Percentiles rank a stretch among this genome's conserved stretches.
Evolutionary conservation across 352 stramenopile genomes (phyloP).

Genomic region (Globisporangium paroecandrum): DNA sequence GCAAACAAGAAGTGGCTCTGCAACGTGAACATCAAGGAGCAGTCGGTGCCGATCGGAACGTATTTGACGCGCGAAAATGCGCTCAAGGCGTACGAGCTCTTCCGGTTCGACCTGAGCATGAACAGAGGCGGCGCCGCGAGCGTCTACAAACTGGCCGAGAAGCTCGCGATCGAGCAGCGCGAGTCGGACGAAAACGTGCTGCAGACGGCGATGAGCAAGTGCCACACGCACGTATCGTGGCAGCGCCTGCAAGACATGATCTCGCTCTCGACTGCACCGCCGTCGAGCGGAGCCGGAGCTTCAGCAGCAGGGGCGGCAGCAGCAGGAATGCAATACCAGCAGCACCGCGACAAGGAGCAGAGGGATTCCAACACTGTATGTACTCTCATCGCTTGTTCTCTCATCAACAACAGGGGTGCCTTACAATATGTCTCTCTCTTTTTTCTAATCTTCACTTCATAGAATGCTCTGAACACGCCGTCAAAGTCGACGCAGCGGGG

Average conservation of each 20-base stretch:
- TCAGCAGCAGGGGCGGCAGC: not conserved
- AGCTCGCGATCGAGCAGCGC: slow-evolving; percentile 23
- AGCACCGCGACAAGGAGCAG: not conserved
- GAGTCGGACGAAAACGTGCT: slow-evolving; percentile 32
- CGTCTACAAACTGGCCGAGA: slow-evolving; percentile 25
- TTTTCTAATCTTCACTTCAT: not conserved
- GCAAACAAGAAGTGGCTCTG: slow-evolving; percentile 34
- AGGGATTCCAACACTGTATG: slow-evolving; percentile 2
- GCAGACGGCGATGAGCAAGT: slow-evolving; percentile 35
- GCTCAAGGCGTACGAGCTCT: slow-evolving; percentile 41
- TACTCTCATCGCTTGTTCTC: not conserved
- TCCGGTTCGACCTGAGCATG: slow-evolving; percentile 26
- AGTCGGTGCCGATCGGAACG: slow-evolving; percentile 37
- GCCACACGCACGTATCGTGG: slow-evolving; percentile 36
- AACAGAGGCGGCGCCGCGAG: slow-evolving; percentile 24
- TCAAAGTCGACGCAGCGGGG: slow-evolving; percentile 2
- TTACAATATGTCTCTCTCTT: not conserved
- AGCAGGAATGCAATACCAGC: not conserved
- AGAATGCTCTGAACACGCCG: slow-evolving; percentile 8
- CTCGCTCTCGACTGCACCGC: slow-evolving; percentile 4
- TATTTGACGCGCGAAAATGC: slow-evolving; percentile 36
- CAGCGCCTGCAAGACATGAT: slow-evolving; percentile 30
- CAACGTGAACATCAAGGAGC: slow-evolving; percentile 45
- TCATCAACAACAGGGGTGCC: not conserved
- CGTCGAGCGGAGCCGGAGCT: not conserved